Percentiles rank a stretch among this genome's conserved stretches.
These are phyloP conservation scores for Starmerella bombicola DNA, from an alignment of 805 yeast species.

Conservation along the genomic window DNA sequence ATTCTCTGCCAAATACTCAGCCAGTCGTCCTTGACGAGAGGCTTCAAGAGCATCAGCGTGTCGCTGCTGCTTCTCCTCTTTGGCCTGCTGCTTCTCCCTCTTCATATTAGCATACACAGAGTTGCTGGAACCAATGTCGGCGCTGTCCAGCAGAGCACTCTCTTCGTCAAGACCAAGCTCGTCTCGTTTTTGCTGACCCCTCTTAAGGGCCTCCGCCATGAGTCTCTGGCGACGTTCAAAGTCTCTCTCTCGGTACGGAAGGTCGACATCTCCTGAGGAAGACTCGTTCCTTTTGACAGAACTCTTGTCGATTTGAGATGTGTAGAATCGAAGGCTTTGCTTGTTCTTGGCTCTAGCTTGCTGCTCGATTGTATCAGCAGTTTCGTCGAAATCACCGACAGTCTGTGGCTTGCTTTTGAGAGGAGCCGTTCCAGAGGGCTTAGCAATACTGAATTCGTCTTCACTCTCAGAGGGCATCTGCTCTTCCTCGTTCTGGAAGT, in stretches of 20 bases:
- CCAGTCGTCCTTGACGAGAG: slow-evolving; percentile 71
- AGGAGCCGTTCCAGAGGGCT: slow-evolving; percentile 11
- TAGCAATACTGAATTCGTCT: slow-evolving; percentile 17
- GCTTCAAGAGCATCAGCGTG: slow-evolving; percentile 65
- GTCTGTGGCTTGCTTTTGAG: background rate
- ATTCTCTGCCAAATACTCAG: slow-evolving; percentile 51
- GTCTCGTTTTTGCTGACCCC: slow-evolving; percentile 55
- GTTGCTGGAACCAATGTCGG: slow-evolving; percentile 6
- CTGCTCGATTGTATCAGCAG: slow-evolving; percentile 64
- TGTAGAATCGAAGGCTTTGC: slow-evolving; percentile 80
- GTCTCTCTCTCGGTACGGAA: slow-evolving; percentile 82
- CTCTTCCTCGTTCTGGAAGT: background rate
- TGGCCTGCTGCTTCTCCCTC: slow-evolving; percentile 37
- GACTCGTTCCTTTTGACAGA: slow-evolving; percentile 8
- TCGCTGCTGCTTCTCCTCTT: slow-evolving; percentile 38
- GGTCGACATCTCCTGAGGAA: slow-evolving; percentile 67
- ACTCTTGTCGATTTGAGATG: slow-evolving; percentile 88
- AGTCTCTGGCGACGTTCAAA: slow-evolving; percentile 83
- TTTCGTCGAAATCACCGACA: slow-evolving; percentile 52
- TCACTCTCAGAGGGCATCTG: slow-evolving; percentile 9
- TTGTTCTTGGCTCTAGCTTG: slow-evolving; percentile 52
- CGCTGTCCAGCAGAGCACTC: slow-evolving; percentile 3
- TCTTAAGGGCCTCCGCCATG: slow-evolving; percentile 72
- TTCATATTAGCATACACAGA: slow-evolving; percentile 50
- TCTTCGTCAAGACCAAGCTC: slow-evolving; percentile 33